Base-by-base conservation (phyloP, 2,329 filamentous ascomycete genomes). In the Ilyonectria sp. region DNA sequence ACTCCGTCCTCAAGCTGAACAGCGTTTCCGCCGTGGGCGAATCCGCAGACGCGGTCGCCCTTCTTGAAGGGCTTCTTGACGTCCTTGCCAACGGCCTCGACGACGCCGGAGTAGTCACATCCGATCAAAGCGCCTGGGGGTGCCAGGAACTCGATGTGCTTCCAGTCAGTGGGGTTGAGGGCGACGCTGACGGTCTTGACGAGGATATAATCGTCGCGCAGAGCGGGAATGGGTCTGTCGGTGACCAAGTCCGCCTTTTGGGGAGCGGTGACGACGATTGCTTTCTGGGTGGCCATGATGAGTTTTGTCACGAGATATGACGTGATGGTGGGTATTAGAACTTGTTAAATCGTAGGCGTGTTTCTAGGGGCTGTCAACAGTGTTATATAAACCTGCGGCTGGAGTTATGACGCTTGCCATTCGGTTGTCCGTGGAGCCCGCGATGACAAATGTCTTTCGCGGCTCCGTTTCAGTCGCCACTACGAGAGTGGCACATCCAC, bases 31-130 rank as follows among this genome's bases (percentile, higher is more conserved):
- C 71, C 71, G 17, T 72, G 65, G 21, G 63, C 60, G 26, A 63
- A 63, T 7, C 69, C 71, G n/a, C 52, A 75, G 33, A 87, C 77
- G 40, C 85, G 82, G 65, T 88, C 86, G 4, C 86, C 86, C 52
- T 81, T 81, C 71, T 82, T 81, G 63, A 86, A 82, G 5, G 72
- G 56, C 66, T 71, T 72, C 13, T 65, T 71, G 19, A 84, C 81
- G 29, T 79, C 79, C 4, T 74, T 61, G 4, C 85, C 86, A 21
- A 87, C 77, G 50, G 83, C 80, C 37, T 85, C 80, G 1, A 87
- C 81, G 11, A 82, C 73, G n/a, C 86, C 85, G 33, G 82, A 81
- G 59, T 82, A 86, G 70, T 87, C 86, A 57, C 81, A 84, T 13
- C 84, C 84, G 35, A 79, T 62, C 29, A 74, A 65, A 3, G 65